Evolutionary conservation across 2,329 filamentous ascomycete genomes (phyloP), one percentile per base, ranked within the genome.

Genomic region (Coniosporium tulheliwenetii): DNA sequence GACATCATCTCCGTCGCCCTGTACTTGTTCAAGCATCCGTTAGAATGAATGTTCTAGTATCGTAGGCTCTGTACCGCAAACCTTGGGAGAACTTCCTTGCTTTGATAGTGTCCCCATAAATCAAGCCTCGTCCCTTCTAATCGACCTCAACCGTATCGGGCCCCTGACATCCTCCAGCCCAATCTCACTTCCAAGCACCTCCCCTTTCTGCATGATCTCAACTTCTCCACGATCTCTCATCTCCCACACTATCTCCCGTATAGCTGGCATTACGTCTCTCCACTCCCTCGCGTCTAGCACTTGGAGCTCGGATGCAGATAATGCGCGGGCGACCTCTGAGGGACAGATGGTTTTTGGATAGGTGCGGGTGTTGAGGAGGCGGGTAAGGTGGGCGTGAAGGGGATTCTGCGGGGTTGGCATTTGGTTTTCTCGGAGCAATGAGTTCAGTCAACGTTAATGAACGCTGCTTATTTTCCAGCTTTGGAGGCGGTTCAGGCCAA

Each of bases 311-410:
- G 50, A 41, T 2, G 43, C 13, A 10, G 64, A 61, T 8, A 71
- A 50, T 1, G 64, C 60, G 19, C 69, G 59, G 1, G 67, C 65
- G 33, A 70, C 58, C 52, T 71, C 68, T 10, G 67, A 70, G 3
- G 67, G 69, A 47, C 69, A 72, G 45, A 70, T 64, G 0, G 69
- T 71, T 48, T 71, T 71, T 9, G 68, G 69, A 39, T 51, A 56
- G 13, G 50, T 47, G 32, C 63, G 53, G 8, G 48, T 38, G 30
- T 44, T 41, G 14, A 64, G 49, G 16, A 63, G 50, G 29, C 43
- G 44, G 31, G 48, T 32, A 37, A 59, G 48, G 37, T 48, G 47
- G 19, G 45, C 37, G 2, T 56, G 53, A 38, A 60, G 51, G 16
- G 36, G 19, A 26, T 26, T 26, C 7, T 26, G 19, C 7, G 19